phyloP scores from a whole-genome alignment of 495 filamentous ascomycete species.

The Hamigera avellanea region DNA sequence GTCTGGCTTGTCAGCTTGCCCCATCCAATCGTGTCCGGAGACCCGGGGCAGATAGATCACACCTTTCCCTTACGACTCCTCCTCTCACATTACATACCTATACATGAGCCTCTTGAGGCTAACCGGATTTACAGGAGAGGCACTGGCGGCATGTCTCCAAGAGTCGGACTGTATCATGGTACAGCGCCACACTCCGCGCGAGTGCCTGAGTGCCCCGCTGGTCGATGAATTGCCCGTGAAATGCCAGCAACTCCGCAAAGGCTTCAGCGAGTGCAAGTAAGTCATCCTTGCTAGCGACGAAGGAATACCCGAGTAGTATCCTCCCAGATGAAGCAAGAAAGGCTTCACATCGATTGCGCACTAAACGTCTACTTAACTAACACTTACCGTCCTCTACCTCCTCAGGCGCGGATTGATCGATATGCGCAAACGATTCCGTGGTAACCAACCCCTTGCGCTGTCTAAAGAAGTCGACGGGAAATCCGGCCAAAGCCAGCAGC shows the following conservation, averaged over 20 bases:
- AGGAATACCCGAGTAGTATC: no score
- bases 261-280: conserved; percentile 84
- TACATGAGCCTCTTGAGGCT: no score
- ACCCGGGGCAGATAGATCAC: no score
- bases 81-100: no score
- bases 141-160: conserved; percentile 87
- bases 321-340: no score
- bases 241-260: conserved; percentile 88
- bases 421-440: conserved; percentile 97
- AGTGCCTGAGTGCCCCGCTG: conserved; percentile 77
- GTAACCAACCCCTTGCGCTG: conserved; percentile 76
- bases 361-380: not conserved
- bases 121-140: conserved; percentile 49
- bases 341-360: not conserved
- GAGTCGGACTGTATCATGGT: conserved; percentile 92
- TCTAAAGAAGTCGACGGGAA: conserved; percentile 48
- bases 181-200: conserved; percentile 69
- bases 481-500: conserved; percentile 34
- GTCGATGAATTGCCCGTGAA: conserved; percentile 65
- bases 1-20: no score
- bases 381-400: conserved; percentile 2
- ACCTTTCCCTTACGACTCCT: no score
- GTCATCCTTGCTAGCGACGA: conserved; percentile 11
- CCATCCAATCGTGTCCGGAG: not conserved
- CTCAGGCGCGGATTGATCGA: conserved; percentile 76